Evolutionary conservation across 495 filamentous ascomycete genomes (phyloP), one percentile per base, ranked within the genome.

Genomic region (Tirmania nivea): DNA sequence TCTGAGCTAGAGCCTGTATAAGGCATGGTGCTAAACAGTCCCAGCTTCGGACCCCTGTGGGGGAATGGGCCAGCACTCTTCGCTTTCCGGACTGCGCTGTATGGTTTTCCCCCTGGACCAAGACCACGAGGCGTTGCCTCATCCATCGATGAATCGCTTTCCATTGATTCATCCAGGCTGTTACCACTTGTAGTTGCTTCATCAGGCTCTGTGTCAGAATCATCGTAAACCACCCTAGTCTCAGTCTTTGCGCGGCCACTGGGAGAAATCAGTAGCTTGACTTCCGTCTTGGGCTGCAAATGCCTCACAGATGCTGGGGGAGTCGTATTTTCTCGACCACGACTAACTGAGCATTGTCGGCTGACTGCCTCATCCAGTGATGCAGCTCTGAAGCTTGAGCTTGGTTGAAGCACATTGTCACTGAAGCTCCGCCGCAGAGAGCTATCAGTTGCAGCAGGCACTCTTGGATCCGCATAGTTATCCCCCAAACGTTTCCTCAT

Each of bases 131-230:
- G 61, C 12, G 54, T 50, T 16, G 61, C 57, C 49, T 59, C 62
- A 49, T 64, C 62, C 17, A 64, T 57, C 19, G 61, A 64, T 14
- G 61, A 64, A 57, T 64, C 62, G 36, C 62, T 64, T 47, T 64
- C 62, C 8, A 58, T 51, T 6, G 62, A 64, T 34, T 64, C 62
- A 19, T 45, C 54, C 57, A 64, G 19, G 19, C 51, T 35, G 16
- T 51, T 10, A 49, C 20, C 20, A n/a, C 16, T 17, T n/a, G 31
- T 3, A 37, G 17, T 19, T 20, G 51, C 51, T 35, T 63, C 60
- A 51, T 59, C 52, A 20, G 51, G 49, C 31, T 63, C 60, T 9
- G 52, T 54, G 45, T 58, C 54, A n/a, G 52, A 56, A 25, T 34
- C 51, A 16, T 64, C 61, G 12, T 64, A 56, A 34, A 64, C 35